Percentiles rank a stretch among this genome's conserved stretches.
Conservation (phyloP, 2,329 filamentous ascomycete genomes). For the Exophiala viscosa region DNA sequence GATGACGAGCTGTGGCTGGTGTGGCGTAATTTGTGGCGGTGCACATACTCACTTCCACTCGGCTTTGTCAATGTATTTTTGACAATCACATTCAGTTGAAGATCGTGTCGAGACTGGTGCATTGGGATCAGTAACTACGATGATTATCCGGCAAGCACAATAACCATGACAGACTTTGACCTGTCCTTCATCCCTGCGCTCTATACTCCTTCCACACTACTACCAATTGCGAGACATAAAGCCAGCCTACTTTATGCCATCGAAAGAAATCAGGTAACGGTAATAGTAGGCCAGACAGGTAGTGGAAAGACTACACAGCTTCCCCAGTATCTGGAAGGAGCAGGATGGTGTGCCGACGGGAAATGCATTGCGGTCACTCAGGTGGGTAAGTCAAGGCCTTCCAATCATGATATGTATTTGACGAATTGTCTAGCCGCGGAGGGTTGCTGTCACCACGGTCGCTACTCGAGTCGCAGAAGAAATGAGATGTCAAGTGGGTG, state of each 20-base stretch:
- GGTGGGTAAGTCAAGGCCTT: slow-evolving; percentile 52
- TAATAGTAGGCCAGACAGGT: slow-evolving; percentile 89
- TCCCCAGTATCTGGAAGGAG: slow-evolving; percentile 82
- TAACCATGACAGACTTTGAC: slow-evolving; percentile 20
- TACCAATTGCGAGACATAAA: slow-evolving; percentile 82
- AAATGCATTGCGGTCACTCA: slow-evolving; percentile 87
- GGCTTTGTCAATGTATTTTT: no score
- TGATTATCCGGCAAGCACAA: background rate
- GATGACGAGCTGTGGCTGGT: slow-evolving; percentile 4
- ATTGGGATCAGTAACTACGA: background rate
- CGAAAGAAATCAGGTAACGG: slow-evolving; percentile 77
- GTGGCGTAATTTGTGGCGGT: slow-evolving; percentile 5
- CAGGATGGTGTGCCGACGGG: slow-evolving; percentile 81
- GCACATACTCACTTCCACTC: no score
- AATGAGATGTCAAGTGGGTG: slow-evolving; percentile 76
- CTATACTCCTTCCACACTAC: slow-evolving; percentile 76
- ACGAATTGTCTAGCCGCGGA: slow-evolving; percentile 61
- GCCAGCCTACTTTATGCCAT: slow-evolving; percentile 78
- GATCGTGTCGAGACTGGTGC: no score
- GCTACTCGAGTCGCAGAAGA: slow-evolving; percentile 87
- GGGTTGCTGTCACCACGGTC: slow-evolving; percentile 87
- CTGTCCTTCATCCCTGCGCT: slow-evolving; percentile 66
- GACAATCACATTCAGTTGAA: no score
- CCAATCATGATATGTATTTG: slow-evolving; percentile 15
- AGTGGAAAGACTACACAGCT: slow-evolving; percentile 96